Conservation (phyloP, 2,329 filamentous ascomycete species). For the Fusarium incarnatum region DNA sequence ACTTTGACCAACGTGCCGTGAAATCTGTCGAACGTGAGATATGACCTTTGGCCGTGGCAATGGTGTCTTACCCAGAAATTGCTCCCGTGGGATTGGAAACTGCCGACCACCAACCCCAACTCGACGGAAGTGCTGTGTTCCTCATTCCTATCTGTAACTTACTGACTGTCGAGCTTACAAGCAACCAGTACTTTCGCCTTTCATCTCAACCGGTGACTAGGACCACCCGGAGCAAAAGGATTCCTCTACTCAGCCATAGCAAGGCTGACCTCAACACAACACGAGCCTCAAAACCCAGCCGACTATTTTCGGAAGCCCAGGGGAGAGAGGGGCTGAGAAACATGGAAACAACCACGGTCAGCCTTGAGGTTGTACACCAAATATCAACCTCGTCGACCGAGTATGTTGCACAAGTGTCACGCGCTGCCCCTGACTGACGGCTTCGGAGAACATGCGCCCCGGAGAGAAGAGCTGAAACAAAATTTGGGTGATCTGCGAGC, state of each 20-base stretch:
- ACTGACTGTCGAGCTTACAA: fast-evolving
- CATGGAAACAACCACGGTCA: conserved; percentile 39
- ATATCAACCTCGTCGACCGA: conserved; percentile 46
- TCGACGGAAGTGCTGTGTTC: too few species aligned
- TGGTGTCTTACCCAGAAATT: not conserved
- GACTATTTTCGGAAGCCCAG: conserved; percentile 31
- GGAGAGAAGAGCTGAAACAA: conserved; percentile 16
- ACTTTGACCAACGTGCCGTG: not conserved
- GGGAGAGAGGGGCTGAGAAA: conserved; percentile 14
- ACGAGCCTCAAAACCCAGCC: not conserved
- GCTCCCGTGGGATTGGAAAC: not conserved
- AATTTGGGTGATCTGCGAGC: not conserved
- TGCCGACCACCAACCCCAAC: fast-evolving
- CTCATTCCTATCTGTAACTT: not conserved
- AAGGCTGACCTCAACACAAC: not conserved
- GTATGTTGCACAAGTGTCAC: conserved; percentile 49
- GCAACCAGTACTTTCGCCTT: not conserved
- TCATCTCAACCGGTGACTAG: fast-evolving
- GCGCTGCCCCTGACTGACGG: conserved; percentile 52
- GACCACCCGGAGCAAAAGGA: not conserved
- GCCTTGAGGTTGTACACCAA: conserved; percentile 48
- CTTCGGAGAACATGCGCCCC: conserved; percentile 49
- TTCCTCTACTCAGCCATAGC: not conserved
- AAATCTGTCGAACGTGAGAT: not conserved
- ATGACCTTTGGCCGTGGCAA: not conserved